Base-by-base conservation (phyloP, 805 yeast genomes). In the Metschnikowia dekortorum region DNA sequence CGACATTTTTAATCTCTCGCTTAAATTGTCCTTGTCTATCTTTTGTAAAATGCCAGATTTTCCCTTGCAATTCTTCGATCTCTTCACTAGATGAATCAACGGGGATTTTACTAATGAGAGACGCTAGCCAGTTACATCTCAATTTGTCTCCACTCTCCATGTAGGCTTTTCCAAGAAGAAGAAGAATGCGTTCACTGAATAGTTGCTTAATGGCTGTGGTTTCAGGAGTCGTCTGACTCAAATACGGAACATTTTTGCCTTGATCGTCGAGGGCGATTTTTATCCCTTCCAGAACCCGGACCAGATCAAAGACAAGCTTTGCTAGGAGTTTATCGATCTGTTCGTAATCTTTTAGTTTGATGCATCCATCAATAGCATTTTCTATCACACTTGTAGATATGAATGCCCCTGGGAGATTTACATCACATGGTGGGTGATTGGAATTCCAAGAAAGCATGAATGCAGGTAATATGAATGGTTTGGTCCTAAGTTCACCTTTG, bases 261-360 rank as follows among this genome's bases (percentile, higher is more conserved):
- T 30, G 10, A 6, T 29, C 28, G 5, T 34, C 39, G 31, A 37
- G 39, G 4, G 34, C 30, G 5, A 56, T 33, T 31, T 38, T 39
- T 3, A 50, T 29, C 11, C 57, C 60, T 1, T 46, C 42, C 6
- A 44, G 29, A 6, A 53, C 46, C 13, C 46, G 47, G 4, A 53
- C 40, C 60, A 57, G 59, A 35, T 48, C 47, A 32, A 48, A 46
- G 14, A 71, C 51, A 4, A 71, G 51, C 51, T 70, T 73, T 49
- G 61, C 65, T 44, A 70, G 54, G 14, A 73, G 49, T n/a, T 58
- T 51, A 51, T 72, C 76, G 34, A 73, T 58, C 44, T 64, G 61
- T 29, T 62, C 64, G 50, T 51, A 64, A 44, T 61, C 57, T 8
- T 61, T 47, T 14, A 68, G 52, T 11, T 61, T 55, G 13, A 66